Conservation (phyloP, 2,329 filamentous ascomycete genomes). For the Stachybotrys chartarum region DNA sequence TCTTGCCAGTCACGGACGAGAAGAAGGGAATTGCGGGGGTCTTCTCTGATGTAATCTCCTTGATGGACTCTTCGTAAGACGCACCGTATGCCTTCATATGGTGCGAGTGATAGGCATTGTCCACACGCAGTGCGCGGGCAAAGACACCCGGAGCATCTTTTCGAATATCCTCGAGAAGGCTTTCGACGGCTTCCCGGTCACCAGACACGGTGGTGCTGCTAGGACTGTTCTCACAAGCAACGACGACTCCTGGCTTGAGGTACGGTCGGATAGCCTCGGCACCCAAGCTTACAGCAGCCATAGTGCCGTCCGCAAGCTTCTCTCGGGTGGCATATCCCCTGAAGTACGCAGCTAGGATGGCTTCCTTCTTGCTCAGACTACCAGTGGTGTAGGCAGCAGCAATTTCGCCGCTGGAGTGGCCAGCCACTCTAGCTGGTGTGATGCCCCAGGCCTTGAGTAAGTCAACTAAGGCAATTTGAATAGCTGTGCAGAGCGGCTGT, state of each 20-base stretch:
- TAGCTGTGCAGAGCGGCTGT: not conserved
- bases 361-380: slow-evolving; percentile 10
- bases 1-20: slow-evolving; percentile 2
- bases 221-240: slow-evolving; percentile 27
- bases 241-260: slow-evolving; percentile 6
- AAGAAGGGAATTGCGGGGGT: not conserved
- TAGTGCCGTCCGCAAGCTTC: slow-evolving; percentile 10
- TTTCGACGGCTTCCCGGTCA: slow-evolving; percentile 16
- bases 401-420: slow-evolving; percentile 30
- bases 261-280: not conserved
- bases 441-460: slow-evolving; percentile 8
- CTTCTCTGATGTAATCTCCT: not conserved
- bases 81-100: slow-evolving; percentile 16
- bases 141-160: slow-evolving; percentile 5
- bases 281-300: slow-evolving; percentile 20
- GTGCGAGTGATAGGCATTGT: slow-evolving; percentile 18
- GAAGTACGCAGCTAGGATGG: slow-evolving; percentile 20
- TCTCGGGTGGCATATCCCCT: slow-evolving; percentile 14
- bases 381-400: slow-evolving; percentile 22
- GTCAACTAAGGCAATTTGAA: not conserved
- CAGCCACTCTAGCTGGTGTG: slow-evolving; percentile 17
- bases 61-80: slow-evolving; percentile 5
- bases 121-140: slow-evolving; percentile 8
- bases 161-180: slow-evolving; percentile 3
- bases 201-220: slow-evolving; percentile 24